These are phyloP conservation scores for Tieghemostelium lacteum DNA, from an alignment of 78 protist genomes.

Conservation along the genomic window DNA sequence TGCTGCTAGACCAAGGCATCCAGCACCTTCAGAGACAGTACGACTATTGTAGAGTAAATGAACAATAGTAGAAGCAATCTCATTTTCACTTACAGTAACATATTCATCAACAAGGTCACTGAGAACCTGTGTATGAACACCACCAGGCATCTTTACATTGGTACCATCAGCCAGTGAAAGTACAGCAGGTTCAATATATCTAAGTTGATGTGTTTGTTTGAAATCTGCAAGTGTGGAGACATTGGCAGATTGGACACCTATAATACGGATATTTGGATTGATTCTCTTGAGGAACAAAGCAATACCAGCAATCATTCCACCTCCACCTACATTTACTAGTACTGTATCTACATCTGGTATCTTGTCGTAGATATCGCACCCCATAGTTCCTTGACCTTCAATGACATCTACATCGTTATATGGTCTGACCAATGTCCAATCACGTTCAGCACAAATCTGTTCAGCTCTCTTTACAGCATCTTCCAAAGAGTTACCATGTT, in stretches of 20 bases:
- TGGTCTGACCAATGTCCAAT: constrained; percentile 82
- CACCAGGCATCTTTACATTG: constrained; percentile 87
- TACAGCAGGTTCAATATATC: constrained; percentile 65
- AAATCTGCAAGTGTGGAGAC: constrained; percentile 84
- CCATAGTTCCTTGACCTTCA: constrained; percentile 90
- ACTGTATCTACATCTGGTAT: constrained; percentile 84
- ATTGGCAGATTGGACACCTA: constrained; percentile 82
- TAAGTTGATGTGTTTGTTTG: constrained; percentile 67
- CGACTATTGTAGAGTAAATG: constrained; percentile 73
- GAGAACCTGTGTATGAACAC: constrained; percentile 80
- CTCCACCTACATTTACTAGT: constrained; percentile 89
- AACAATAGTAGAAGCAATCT: constrained; percentile 84
- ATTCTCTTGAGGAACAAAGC: constrained; percentile 80
- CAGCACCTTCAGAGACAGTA: constrained; percentile 91
- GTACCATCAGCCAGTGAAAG: constrained; percentile 86
- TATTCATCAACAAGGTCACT: constrained; percentile 84
- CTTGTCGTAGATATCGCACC: constrained; percentile 76
- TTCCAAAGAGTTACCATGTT: constrained; percentile 75
- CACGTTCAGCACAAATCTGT: constrained; percentile 68
- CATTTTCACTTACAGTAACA: constrained; percentile 82
- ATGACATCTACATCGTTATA: constrained; percentile 84
- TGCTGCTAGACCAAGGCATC: constrained; percentile 87
- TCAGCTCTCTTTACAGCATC: constrained; percentile 73
- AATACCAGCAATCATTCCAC: constrained; percentile 88
- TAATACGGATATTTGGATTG: constrained; percentile 85